These are phyloP conservation scores for Starmerella stellata DNA, from an alignment of 805 yeast species.

Conservation along the genomic window DNA sequence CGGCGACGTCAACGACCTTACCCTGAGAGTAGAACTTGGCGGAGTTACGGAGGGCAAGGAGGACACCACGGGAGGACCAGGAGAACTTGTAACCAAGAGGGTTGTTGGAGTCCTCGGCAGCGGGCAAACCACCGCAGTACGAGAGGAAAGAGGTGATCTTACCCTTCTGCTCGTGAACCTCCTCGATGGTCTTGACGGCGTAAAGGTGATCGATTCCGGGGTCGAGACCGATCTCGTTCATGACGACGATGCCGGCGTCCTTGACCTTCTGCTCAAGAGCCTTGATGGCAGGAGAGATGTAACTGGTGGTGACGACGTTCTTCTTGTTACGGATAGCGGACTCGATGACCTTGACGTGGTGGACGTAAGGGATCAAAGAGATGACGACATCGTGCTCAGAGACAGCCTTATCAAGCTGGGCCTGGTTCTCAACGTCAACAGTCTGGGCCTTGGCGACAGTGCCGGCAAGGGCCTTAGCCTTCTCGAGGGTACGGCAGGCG, in stretches of 20 bases:
- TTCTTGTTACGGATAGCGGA: conserved; percentile 79
- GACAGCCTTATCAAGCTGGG: conserved; percentile 61
- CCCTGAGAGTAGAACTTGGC: conserved; percentile 85
- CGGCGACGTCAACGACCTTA: conserved; percentile 54
- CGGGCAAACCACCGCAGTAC: conserved; percentile 97
- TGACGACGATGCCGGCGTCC: conserved; percentile 89
- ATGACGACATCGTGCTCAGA: conserved; percentile 68
- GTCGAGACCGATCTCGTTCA: conserved; percentile 97
- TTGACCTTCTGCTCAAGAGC: conserved; percentile 69
- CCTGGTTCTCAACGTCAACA: conserved; percentile 68
- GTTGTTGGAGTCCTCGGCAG: conserved; percentile 94
- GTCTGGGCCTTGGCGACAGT: conserved; percentile 63
- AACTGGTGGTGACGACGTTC: conserved; percentile 89
- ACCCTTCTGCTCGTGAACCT: conserved; percentile 81
- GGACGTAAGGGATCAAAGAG: conserved; percentile 89
- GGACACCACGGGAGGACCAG: conserved; percentile 97
- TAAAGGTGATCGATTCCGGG: conserved; percentile 98
- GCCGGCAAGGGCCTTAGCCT: conserved; percentile 78
- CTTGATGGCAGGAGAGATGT: conserved; percentile 78
- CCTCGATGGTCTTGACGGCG: conserved; percentile 95
- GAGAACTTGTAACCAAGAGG: conserved; percentile 98
- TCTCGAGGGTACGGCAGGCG: conserved; percentile 73
- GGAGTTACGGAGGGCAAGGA: conserved; percentile 83
- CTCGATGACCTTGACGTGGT: conserved; percentile 83
- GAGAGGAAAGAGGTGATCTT: conserved; percentile 85